phyloP scores from a whole-genome alignment of 257 asterid genomes.

The Jaltomata sinuosa region DNA sequence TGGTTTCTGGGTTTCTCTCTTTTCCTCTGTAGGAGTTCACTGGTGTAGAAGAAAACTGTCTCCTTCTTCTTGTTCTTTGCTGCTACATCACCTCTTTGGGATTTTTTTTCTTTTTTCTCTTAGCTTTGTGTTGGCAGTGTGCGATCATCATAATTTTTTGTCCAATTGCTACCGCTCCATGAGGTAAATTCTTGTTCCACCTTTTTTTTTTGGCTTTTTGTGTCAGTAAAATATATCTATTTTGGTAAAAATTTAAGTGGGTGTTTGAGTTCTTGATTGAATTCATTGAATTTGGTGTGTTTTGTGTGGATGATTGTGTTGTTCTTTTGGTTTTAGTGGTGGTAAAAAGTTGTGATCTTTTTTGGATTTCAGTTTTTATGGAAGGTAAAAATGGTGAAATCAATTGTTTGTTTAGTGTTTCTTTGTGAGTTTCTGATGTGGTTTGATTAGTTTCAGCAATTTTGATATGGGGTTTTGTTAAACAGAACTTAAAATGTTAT shows the following conservation, averaged over 20 bases:
- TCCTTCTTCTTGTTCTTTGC: neutral
- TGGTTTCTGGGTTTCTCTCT: neutral
- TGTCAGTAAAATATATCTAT: neutral
- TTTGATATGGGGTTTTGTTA: neutral
- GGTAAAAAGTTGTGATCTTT: neutral
- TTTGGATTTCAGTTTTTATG: neutral
- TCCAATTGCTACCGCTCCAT: neutral
- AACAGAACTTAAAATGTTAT: too few species aligned
- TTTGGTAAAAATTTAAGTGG: neutral
- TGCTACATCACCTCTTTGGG: constrained; percentile 3
- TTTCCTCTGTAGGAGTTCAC: constrained; percentile 8
- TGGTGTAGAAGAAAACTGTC: constrained; percentile 41
- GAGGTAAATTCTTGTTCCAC: constrained; percentile 1
- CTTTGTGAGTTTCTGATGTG: neutral
- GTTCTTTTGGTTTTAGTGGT: neutral
- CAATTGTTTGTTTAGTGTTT: neutral
- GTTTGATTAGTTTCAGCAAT: neutral
- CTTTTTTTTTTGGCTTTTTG: neutral
- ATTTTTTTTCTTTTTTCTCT: neutral
- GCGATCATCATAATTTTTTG: neutral
- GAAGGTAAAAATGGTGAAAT: neutral
- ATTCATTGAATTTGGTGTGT: neutral
- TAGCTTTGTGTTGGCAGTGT: neutral
- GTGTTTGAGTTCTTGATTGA: neutral
- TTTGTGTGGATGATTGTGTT: neutral